Evolutionary conservation across 345 rosid genomes (phyloP).

Genomic region (Citrus maxima): DNA sequence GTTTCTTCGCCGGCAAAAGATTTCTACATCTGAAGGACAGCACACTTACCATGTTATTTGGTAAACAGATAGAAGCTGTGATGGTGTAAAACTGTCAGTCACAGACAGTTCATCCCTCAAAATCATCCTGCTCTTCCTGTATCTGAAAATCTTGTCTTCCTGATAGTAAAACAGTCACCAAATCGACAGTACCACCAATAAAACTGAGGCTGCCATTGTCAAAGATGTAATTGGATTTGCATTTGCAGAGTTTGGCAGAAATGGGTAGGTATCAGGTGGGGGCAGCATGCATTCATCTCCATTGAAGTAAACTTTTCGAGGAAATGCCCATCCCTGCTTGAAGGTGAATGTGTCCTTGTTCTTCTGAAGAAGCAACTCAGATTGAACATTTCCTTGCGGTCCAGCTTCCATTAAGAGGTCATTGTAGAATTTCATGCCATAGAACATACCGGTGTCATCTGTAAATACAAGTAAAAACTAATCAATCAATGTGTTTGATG

Average conservation of each 20-base stretch:
- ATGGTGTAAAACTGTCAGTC: constrained; percentile 10
- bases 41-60: not conserved
- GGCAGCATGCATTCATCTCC: constrained; percentile 62
- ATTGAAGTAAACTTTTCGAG: constrained; percentile 54
- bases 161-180: constrained; percentile 12
- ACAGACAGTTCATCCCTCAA: constrained; percentile 6
- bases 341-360: constrained; percentile 43
- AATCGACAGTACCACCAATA: constrained; percentile 19
- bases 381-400: constrained; percentile 54
- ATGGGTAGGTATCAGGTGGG: constrained; percentile 49
- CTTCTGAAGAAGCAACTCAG: constrained; percentile 50
- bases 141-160: constrained; percentile 6
- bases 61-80: not conserved
- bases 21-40: not conserved
- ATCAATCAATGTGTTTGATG: not conserved
- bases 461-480: constrained; percentile 19
- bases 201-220: constrained; percentile 25
- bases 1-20: not conserved
- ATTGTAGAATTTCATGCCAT: constrained; percentile 52
- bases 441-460: constrained; percentile 62
- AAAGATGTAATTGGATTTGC: constrained; percentile 14
- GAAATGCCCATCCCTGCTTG: constrained; percentile 63
- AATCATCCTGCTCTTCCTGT: constrained; percentile 12
- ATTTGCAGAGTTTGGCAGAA: constrained; percentile 36
- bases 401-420: constrained; percentile 59